phyloP scores from a whole-genome alignment of 1,284 basidiomycete species.

The Chondrostereum purpureum region DNA sequence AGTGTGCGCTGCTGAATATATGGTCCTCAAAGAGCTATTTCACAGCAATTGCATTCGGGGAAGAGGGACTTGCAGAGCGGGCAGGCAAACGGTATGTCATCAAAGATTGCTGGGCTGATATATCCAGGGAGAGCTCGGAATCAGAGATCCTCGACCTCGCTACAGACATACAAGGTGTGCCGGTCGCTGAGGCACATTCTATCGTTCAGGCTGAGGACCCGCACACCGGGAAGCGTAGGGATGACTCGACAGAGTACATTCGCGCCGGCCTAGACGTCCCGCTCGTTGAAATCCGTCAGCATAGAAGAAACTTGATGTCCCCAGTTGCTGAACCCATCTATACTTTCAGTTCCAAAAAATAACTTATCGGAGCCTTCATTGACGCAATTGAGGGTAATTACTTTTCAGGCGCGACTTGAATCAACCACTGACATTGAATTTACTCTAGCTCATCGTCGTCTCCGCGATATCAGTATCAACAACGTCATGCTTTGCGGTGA shows the following conservation, averaged over 20 bases:
- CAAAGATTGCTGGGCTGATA: slow-evolving; percentile 11
- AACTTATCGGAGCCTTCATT: slow-evolving; percentile 10
- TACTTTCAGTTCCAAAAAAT: slow-evolving; percentile 3
- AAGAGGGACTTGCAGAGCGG: slow-evolving; percentile 7
- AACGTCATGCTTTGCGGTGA: slow-evolving; percentile 9
- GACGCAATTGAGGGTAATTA: slow-evolving; percentile 8
- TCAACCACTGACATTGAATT: not conserved
- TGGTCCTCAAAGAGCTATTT: slow-evolving; percentile 6
- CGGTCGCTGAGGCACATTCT: not conserved
- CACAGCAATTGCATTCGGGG: slow-evolving; percentile 7
- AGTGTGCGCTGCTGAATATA: slow-evolving; percentile 6
- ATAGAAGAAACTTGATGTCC: slow-evolving; percentile 9
- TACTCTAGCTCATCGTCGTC: slow-evolving; percentile 11
- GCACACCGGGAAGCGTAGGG: not conserved
- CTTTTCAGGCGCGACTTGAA: not conserved
- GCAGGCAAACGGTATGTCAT: slow-evolving; percentile 12
- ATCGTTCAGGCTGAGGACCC: not conserved
- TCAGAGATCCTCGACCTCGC: slow-evolving; percentile 6
- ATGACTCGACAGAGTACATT: not conserved
- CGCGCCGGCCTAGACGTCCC: not conserved
- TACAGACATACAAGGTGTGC: slow-evolving; percentile 3
- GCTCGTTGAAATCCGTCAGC: slow-evolving; percentile 4
- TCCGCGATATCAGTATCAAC: slow-evolving; percentile 12
- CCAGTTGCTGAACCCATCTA: slow-evolving; percentile 1
- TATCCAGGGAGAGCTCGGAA: slow-evolving; percentile 1